Percentiles rank a stretch among this genome's conserved stretches.
Evolutionary conservation across 805 yeast species (phyloP).

Genomic region (Phaffomyces opuntiae): DNA sequence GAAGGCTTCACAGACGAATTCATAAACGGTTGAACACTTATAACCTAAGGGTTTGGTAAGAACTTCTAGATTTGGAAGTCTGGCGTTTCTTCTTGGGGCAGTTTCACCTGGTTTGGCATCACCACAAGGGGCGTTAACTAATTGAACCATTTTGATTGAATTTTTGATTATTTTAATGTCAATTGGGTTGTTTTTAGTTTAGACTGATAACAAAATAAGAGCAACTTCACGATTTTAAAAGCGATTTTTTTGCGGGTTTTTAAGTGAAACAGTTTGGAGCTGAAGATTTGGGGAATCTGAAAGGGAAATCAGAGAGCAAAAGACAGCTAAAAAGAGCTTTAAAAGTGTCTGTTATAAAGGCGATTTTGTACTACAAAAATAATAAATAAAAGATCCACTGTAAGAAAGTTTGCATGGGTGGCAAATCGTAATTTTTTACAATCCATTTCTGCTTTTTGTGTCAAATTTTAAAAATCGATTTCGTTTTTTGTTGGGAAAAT

Average conservation of each 20-base stretch:
- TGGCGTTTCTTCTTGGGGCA: slow-evolving; percentile 67
- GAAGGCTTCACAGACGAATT: slow-evolving; percentile 57
- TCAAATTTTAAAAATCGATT: no score
- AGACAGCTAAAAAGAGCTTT: no score
- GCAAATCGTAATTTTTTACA: no score
- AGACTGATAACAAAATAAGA: not conserved
- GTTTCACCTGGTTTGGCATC: slow-evolving; percentile 71
- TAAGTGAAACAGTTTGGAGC: not conserved
- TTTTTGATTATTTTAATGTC: not conserved
- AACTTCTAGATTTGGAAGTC: slow-evolving; percentile 38
- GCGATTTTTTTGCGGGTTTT: not conserved
- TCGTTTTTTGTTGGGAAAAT: no score
- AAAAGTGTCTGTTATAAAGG: no score
- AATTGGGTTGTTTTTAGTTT: not conserved
- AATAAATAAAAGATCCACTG: no score
- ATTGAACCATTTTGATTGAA: slow-evolving; percentile 11
- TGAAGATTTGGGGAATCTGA: not conserved
- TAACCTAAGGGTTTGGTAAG: slow-evolving; percentile 56
- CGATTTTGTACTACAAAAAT: no score
- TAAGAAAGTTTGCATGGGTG: no score
- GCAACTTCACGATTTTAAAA: not conserved
- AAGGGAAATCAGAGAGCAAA: no score
- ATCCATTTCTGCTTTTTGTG: no score
- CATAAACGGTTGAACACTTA: slow-evolving; percentile 63
- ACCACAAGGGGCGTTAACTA: slow-evolving; percentile 53